Base-by-base conservation (phyloP, 1,284 basidiomycete genomes). In the Veloboletus limbatus region DNA sequence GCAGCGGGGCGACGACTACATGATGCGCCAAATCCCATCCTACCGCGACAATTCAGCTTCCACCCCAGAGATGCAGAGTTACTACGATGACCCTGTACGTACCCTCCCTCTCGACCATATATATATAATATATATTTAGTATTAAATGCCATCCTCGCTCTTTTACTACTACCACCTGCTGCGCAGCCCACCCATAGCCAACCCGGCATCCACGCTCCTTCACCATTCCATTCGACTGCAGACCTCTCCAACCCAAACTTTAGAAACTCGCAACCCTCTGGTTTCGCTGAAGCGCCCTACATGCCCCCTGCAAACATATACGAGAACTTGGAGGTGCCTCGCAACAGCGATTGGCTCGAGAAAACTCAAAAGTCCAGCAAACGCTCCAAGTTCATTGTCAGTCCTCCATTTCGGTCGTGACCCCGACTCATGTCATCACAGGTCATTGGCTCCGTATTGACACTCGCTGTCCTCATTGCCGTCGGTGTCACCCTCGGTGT, bases 401-500 rank as follows among this genome's bases (percentile, higher is more conserved):
- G 68, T 64, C 3, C 8, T 33, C 3, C 10, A n/a, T 25, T 18
- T 27, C 27, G 3, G 1, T 33, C 37, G 14, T 31, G 13, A n/a
- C 27, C 17, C 17, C 5, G 17, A 8, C 35, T 47, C 26, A 37
- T 45, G 1, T 37, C 43, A 6, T 44, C 10, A 14, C 35, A 70
- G 71, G 59, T 69, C 37, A 58, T 69, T 26, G 66, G 66, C 32
- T 54, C 64, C 8, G 42, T 63, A 4, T n/a, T 64, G n/a, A 44
- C 52, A 0, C 39, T 71, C 14, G 50, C 50, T 16, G 35, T 48
- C 20, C 54, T 72, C 20, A 57, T 69, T 22, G 55, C 49, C 14
- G 56, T 56, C 14, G 68, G 62, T 37, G 56, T 67, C 43, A 48
- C 48, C 11, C 42, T 60, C 10, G 69, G 69, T 10, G 62, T 71